phyloP scores from a whole-genome alignment of 169 alveolate genomes.

The Cryptosporidium sp. region DNA sequence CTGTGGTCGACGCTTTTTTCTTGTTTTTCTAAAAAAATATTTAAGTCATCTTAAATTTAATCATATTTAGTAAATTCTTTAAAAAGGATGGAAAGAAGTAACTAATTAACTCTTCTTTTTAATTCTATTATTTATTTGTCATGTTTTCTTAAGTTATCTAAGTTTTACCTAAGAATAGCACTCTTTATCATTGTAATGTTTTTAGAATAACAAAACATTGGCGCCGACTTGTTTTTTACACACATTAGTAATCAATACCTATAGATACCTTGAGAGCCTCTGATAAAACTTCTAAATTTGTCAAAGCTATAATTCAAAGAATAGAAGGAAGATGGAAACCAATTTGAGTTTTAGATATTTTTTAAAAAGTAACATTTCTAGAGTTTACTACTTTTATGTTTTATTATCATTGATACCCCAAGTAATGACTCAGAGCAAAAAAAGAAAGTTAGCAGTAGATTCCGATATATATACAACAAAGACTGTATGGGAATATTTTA shows the following conservation, averaged over 20 bases:
- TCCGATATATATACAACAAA: constrained; percentile 34
- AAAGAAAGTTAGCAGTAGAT: constrained; percentile 4
- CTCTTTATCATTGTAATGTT: no score
- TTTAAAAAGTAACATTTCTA: not conserved
- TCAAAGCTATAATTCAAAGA: not conserved
- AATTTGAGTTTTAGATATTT: not conserved
- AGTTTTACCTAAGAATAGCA: no score
- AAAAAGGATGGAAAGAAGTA: not conserved
- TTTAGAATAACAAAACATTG: not conserved
- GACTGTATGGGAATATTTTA: constrained; percentile 24
- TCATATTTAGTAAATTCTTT: not conserved
- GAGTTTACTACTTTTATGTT: not conserved
- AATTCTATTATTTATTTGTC: no score
- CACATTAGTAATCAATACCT: not conserved
- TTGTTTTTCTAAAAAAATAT: no score
- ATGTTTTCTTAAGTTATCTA: no score
- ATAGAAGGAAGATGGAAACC: not conserved
- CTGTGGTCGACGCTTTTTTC: constrained; percentile 76
- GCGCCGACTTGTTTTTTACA: not conserved
- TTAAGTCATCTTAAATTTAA: not conserved
- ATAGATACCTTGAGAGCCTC: no score
- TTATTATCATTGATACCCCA: not conserved
- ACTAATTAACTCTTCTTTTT: not conserved
- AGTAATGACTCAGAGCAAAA: not conserved
- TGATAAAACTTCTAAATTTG: not conserved